Base-by-base conservation (phyloP, 73 alveolate genomes). In the Paramecium pentaurelia region DNA sequence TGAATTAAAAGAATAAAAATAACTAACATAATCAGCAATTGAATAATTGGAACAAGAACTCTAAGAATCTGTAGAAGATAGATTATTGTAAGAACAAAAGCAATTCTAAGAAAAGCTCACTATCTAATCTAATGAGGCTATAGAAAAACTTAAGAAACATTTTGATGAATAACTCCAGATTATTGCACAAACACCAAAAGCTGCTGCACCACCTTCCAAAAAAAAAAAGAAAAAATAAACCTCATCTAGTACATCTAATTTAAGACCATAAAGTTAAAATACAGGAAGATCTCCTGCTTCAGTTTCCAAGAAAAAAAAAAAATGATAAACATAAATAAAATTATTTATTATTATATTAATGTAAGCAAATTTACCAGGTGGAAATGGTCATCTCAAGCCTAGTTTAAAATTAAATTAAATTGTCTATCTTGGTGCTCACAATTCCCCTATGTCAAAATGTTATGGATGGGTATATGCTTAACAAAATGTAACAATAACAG, bases 391-490 rank as follows among this genome's bases (percentile, higher is more conserved):
- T 6, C 70, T 54, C 70, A 54, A 54, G 14, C 77, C 49, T 80
- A 40, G 58, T 3, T 8, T 47, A 25, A 80, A 36, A 47, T 45
- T 80, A 47, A 49, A 80, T 80, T 16, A 80, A 28, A 80, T 80
- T 45, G 91, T 80, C 11, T 80, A 10, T 80, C 32, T 80, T 27
- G 75, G 91, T 10, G 49, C 91, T 3, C 91, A 80, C 18, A 80
- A 80, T 45, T 5, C 47, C 18, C 45, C 75, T 11, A 80, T 80
- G 91, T 22, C 91, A 6, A 40, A 47, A 25, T 40, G 73, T 27
- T 80, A 80, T 47, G 91, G 91, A 45, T 80, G 91, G 91, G 20
- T 20, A 3, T 80, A 80, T 80, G 91, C 58, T 27, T 54, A 54
- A 54, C 14, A 54, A 54, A 54, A 54, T 22, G 32, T 54, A 0